These are phyloP conservation scores for Aureobasidium vineae DNA, from an alignment of 2,329 filamentous ascomycete genomes.

Conservation along the genomic window DNA sequence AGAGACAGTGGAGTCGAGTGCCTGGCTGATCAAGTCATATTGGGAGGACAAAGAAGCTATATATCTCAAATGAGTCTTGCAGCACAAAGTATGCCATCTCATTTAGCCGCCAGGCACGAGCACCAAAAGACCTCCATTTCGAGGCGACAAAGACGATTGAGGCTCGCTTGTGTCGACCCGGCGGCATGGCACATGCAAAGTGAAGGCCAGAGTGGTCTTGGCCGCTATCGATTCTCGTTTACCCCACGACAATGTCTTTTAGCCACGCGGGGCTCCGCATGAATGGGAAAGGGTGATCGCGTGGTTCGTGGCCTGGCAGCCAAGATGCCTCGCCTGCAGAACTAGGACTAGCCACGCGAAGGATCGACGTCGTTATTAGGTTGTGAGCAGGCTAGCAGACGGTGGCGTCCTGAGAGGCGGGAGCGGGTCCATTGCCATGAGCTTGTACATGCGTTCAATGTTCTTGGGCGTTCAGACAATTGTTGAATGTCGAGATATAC, in stretches of 20 bases:
- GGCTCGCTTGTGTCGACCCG: constrained; percentile 19
- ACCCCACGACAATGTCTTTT: constrained; percentile 20
- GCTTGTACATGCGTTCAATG: background rate
- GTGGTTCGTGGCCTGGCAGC: constrained; percentile 18
- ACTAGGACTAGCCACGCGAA: constrained; percentile 1
- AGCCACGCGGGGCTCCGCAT: constrained; percentile 25
- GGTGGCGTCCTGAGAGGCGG: constrained; percentile 3
- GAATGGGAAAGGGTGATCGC: constrained; percentile 23
- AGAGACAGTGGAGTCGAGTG: constrained; percentile 20
- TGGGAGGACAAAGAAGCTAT: constrained; percentile 16
- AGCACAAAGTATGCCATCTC: constrained; percentile 5
- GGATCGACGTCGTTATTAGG: constrained; percentile 22
- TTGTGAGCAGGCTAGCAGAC: constrained; percentile 4
- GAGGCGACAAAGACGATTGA: background rate
- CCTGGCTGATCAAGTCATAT: constrained; percentile 19
- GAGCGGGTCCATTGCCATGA: background rate
- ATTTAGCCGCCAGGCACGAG: constrained; percentile 26
- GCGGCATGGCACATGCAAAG: constrained; percentile 10
- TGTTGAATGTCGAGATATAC: background rate
- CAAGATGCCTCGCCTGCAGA: constrained; percentile 9
- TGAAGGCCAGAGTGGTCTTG: constrained; percentile 18
- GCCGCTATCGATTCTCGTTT: constrained; percentile 22
- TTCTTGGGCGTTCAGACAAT: background rate
- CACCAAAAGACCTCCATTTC: background rate
- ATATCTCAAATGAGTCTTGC: constrained; percentile 16